Conservation (phyloP, 805 yeast species). For the Danielia reshetovae region DNA sequence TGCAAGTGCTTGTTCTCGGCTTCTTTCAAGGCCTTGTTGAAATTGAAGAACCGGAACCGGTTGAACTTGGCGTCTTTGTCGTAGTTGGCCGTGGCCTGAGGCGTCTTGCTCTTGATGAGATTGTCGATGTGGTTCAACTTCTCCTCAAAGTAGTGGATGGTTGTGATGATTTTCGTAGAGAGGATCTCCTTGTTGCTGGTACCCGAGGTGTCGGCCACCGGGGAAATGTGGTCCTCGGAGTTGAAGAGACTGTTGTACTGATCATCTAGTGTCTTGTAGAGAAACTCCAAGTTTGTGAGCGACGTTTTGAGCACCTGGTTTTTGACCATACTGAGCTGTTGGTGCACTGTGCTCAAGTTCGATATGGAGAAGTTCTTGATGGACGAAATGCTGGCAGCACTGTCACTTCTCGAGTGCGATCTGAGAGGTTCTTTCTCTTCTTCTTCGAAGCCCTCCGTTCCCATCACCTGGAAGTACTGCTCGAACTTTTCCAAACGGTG, state of each 20-base stretch:
- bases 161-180: slow-evolving; percentile 35
- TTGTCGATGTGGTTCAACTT: slow-evolving; percentile 36
- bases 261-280: slow-evolving; percentile 38
- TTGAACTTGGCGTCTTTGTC: slow-evolving; percentile 28
- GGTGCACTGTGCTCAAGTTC: slow-evolving; percentile 32
- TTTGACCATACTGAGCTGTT: slow-evolving; percentile 31
- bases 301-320: slow-evolving; percentile 35
- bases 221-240: slow-evolving; percentile 12
- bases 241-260: slow-evolving; percentile 37
- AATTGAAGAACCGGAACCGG: slow-evolving; percentile 34
- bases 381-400: slow-evolving; percentile 26
- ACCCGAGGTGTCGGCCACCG: slow-evolving; percentile 7
- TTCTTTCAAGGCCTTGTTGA: slow-evolving; percentile 32
- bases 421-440: slow-evolving; percentile 2
- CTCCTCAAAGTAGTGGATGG: slow-evolving; percentile 41
- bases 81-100: slow-evolving; percentile 25
- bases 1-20: slow-evolving; percentile 43
- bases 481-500: slow-evolving; percentile 38
- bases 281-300: slow-evolving; percentile 34
- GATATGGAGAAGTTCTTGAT: slow-evolving; percentile 29
- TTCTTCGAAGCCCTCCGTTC: slow-evolving; percentile 3
- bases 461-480: slow-evolving; percentile 31
- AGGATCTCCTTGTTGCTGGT: slow-evolving; percentile 23
- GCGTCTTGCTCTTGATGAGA: slow-evolving; percentile 30
- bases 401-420: slow-evolving; percentile 20